Base-by-base conservation (phyloP, 164 flowering plant species). In the Stephania japonica region DNA sequence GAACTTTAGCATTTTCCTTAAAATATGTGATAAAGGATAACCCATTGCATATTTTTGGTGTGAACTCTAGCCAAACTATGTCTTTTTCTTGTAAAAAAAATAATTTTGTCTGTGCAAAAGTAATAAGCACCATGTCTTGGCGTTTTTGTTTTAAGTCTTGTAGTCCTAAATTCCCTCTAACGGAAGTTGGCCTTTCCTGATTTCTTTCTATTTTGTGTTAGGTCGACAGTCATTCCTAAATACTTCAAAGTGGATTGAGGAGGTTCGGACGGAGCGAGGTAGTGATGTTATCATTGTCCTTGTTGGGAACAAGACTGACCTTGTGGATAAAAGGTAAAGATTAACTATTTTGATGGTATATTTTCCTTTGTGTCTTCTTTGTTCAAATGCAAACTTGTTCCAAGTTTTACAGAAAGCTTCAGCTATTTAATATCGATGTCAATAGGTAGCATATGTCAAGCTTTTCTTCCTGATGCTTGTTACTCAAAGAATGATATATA, bases 231-330 rank as follows among this genome's bases (percentile, higher is more conserved):
- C 91, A 49, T 87, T 86, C 77, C 75, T 87, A 23, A 87, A 87
- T 81, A 86, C 88, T 71, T 78, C 85, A 73, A 85, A 87, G 68
- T 87, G 90, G 90, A 86, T 87, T 73, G 90, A 87, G 77, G 90
- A 87, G 72, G 90, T 87, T 41, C 91, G 91, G 62, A 86, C 87
- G 76, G 91, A 87, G 76, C 76, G 89, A 70, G 91, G 91, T 50
- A 86, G 91, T 75, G 91, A 87, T 84, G 88, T 87, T 71, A 87
- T 87, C 65, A 85, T 87, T 72, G 91, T 87, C 72, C 88, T 87
- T 75, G 91, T 87, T 72, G 89, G 91, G 27, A 87, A 86, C 81
- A 87, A 87, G 79, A 86, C 91, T 67, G 89, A 87, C 59, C 91
- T 87, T 75, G 91, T 87, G 64, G 91, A 87, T 72, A 87, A 87